Base-by-base conservation (phyloP, 208 protist species). In the Porcisia hertigi region DNA sequence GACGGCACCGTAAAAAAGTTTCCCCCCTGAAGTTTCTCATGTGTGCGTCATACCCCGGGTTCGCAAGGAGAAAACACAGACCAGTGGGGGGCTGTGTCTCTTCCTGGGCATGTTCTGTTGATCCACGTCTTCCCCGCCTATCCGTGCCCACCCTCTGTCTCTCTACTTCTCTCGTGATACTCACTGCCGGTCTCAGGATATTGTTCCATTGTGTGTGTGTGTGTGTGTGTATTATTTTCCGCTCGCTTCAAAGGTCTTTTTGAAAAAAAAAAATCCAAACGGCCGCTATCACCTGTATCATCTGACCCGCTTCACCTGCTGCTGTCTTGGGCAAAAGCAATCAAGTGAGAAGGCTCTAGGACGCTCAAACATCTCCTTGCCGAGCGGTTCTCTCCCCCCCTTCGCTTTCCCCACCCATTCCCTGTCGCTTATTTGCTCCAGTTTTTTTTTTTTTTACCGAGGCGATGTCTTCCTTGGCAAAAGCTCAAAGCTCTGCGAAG, bases 241-340 rank as follows among this genome's bases (percentile, higher is more conserved):
- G 53, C 58, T 25, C 55, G 25, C 39, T 80, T 79, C 34, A 34
- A 16, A 16, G 41, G 77, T 45, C 25, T 47, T 81, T 47, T 30
- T 30, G 30, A 30, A 30, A 30, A 30, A 30, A 30, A 65, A 5
- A 25, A 12, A 45, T 49, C 2, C 25, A 12, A 45, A 49, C 23
- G 18, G 3, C 36, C 34, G 23, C 30, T n/a, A 36, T 20, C 43
- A 7, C 30, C 18, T 39, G 60, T 8, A 54, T 69, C n/a, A 3
- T 54, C 43, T 39, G 36, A 39, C 36, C 60, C 39, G 14, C 41
- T 18, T 47, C 36, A 34, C 8, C 12, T 16, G 36, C 36, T 65
- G 60, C 60, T 65, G 41, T 23, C 16, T 20, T 23, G 23, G 47
- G 63, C 23, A 14, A 12, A 43, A 52, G 18, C 20, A 3, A 67